Evolutionary conservation across 2,329 filamentous ascomycete genomes (phyloP).

Genomic region (Hypoxylon sp.): DNA sequence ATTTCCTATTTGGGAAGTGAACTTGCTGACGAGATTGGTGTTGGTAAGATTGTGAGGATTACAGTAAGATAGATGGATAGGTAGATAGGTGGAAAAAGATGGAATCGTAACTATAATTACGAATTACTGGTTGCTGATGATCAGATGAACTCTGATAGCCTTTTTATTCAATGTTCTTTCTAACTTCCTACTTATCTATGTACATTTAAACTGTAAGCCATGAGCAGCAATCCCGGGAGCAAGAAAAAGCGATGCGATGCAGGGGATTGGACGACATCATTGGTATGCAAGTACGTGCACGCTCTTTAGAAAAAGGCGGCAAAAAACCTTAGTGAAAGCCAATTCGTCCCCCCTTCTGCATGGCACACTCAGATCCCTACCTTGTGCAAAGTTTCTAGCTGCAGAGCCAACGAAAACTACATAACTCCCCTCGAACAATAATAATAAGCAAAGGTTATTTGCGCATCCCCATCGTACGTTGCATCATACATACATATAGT

Average conservation of each 20-base stretch:
- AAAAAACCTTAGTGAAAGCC: background rate
- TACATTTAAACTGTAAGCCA: background rate
- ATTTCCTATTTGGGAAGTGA: conserved; percentile 16
- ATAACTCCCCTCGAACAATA: background rate
- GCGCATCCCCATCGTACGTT: conserved; percentile 16
- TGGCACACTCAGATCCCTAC: conserved; percentile 29
- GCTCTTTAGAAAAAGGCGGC: background rate
- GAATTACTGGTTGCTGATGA: no score
- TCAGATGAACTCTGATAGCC: background rate
- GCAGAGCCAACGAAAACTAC: conserved; percentile 13
- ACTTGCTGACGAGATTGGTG: background rate
- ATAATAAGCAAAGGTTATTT: conserved; percentile 26
- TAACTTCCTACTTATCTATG: background rate
- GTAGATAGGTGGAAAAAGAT: background rate
- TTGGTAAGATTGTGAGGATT: conserved; percentile 1
- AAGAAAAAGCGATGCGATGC: conserved; percentile 1
- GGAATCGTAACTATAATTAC: background rate
- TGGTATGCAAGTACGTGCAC: background rate
- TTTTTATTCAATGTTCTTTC: background rate
- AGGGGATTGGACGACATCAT: background rate
- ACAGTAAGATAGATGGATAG: background rate
- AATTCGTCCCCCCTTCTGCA: background rate
- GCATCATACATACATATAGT: conserved; percentile 2
- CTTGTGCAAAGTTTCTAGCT: conserved; percentile 18
- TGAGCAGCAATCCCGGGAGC: background rate